phyloP scores from a whole-genome alignment of 257 asterid genomes.

The Capsicum pubescens region DNA sequence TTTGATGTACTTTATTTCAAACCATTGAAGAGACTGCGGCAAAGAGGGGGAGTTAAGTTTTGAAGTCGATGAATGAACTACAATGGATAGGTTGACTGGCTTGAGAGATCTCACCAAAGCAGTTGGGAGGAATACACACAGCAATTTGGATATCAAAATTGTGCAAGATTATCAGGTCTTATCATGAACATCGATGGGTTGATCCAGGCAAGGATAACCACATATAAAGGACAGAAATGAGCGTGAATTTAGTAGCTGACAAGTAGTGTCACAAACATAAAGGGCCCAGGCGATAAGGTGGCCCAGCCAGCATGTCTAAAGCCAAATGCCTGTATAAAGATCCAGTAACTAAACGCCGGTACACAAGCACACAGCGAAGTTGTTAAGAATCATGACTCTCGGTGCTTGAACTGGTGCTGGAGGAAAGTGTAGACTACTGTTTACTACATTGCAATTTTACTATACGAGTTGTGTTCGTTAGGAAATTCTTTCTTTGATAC shows the following conservation, averaged over 20 bases:
- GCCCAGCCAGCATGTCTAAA: neutral
- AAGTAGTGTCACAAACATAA: neutral
- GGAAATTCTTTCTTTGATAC: neutral
- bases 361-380: constrained; percentile 5
- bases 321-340: neutral
- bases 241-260: neutral
- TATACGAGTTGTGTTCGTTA: neutral
- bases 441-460: neutral
- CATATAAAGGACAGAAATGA: neutral
- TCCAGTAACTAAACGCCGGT: neutral
- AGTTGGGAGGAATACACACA: neutral
- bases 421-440: neutral
- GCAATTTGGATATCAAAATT: neutral
- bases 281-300: neutral
- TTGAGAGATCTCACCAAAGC: neutral
- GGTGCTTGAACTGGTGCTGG: neutral
- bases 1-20: neutral
- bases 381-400: neutral
- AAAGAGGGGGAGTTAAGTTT: neutral
- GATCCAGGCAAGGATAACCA: neutral
- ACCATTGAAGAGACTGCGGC: neutral
- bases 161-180: neutral
- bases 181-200: constrained; percentile 4
- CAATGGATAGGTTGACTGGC: neutral
- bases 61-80: neutral